A percentile compares a stretch with the other conserved stretches of the same genome.
Evolutionary conservation across 306 rosid species (phyloP).

Genomic region (Vigna trinervia): DNA sequence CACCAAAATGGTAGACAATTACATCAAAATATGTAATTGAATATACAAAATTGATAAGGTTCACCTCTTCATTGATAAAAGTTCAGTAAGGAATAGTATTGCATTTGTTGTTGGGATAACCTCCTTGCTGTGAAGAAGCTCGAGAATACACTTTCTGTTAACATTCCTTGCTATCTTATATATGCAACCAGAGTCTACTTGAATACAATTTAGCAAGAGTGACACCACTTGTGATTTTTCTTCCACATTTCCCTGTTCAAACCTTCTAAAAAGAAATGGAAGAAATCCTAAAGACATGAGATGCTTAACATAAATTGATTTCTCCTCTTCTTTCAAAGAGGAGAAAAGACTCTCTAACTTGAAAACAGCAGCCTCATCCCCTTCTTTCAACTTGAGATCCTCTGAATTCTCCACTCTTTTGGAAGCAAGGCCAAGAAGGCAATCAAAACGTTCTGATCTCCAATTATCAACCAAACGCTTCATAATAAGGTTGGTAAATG

Average conservation of each 20-base stretch:
- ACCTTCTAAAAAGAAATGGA: conserved; percentile 62
- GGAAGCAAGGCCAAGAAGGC: conserved; percentile 60
- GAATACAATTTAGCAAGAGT: conserved; percentile 59
- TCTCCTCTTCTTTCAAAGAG: conserved; percentile 57
- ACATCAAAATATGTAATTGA: neutral
- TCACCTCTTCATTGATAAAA: conserved; percentile 68
- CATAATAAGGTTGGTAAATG: conserved; percentile 68
- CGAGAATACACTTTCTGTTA: conserved; percentile 60
- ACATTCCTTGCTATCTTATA: conserved; percentile 59
- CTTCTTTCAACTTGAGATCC: conserved; percentile 40
- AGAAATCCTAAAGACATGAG: conserved; percentile 62
- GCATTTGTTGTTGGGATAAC: conserved; percentile 54
- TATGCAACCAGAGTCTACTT: conserved; percentile 62
- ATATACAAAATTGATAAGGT: conserved; percentile 13
- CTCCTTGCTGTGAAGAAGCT: conserved; percentile 68
- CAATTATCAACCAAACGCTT: conserved; percentile 73
- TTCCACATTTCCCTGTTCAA: conserved; percentile 64
- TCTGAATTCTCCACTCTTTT: conserved; percentile 45
- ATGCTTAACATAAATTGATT: conserved; percentile 58
- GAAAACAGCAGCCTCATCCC: conserved; percentile 53
- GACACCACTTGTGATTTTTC: conserved; percentile 58
- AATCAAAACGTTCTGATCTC: conserved; percentile 63
- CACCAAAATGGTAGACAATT: neutral
- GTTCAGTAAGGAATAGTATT: conserved; percentile 61
- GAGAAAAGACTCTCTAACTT: conserved; percentile 60